Evolutionary conservation across 148 eudicot genomes (phyloP).

Genomic region (Rhododendron griersonianum): DNA sequence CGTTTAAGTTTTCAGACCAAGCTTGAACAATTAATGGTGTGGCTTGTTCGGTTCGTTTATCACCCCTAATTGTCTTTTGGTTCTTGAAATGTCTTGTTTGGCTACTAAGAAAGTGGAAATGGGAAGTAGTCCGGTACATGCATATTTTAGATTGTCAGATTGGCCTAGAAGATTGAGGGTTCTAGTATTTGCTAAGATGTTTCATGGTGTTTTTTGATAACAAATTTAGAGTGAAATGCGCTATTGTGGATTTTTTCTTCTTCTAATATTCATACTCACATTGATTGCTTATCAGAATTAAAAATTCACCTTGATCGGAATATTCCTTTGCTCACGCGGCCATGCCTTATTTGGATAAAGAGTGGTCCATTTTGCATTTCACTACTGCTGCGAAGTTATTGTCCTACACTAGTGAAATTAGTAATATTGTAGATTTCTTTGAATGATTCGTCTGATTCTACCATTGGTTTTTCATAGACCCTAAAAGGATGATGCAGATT

Average conservation of each 20-base stretch:
- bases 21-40: neutral
- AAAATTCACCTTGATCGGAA: neutral
- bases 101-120: neutral
- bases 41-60: neutral
- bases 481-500: neutral
- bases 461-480: neutral
- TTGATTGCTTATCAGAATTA: neutral
- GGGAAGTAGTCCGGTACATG: neutral
- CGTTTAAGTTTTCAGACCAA: neutral
- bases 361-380: neutral
- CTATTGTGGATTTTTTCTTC: neutral
- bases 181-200: neutral
- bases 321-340: neutral
- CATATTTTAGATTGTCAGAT: neutral
- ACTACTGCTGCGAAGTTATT: neutral
- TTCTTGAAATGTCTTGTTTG: neutral
- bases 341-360: neutral
- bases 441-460: neutral
- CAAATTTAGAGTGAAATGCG: neutral
- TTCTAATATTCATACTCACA: neutral
- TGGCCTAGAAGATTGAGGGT: neutral
- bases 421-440: neutral
- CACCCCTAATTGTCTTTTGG: neutral
- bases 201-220: neutral
- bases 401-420: neutral